Evolutionary conservation across 768 basidiomycete genomes (phyloP), one percentile per base, ranked within the genome.

Genomic region (Candolleomyces aberdarensis): DNA sequence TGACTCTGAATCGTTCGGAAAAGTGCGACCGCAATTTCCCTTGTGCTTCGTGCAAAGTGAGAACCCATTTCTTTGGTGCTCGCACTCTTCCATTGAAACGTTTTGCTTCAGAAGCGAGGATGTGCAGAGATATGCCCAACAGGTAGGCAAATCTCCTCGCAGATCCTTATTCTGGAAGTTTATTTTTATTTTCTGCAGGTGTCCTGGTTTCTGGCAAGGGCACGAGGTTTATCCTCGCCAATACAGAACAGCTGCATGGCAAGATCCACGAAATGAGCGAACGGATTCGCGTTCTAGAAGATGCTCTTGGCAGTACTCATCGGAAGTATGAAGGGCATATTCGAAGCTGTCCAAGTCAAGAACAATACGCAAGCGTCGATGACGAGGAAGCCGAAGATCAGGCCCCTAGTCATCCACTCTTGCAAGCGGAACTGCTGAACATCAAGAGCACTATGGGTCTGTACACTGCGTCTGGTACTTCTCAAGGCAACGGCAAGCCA

Each of bases 221-320:
- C 56, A 86, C 84, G 57, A 83, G 85, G 69, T 87, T 86, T 63
- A 85, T 87, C 65, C 80, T 87, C 54, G 85, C 85, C 54, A 86
- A 86, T 66, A 86, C 85, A 11, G 85, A 87, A 66, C 85, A 85
- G 65, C 75, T 87, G 13, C 86, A 87, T 63, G 69, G 75, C 20
- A 87, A 86, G 71, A 87, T 88, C 8, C 81, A 84, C 47, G 82
- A 84, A 62, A 86, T 88, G 84, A 85, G 85, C 68, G 81, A 84
- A 62, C 82, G 86, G 47, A 86, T 87, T 65, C 81, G 85, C 61
- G 73, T 78, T 57, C 80, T 87, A 48, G 86, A 87, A 67, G 84
- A 85, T 53, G 84, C 83, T 3, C 71, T 87, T 22, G 47, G 60
- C n/a, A 49, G 26, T 13, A 31, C 50, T n/a, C 43, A 61, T 43